Conservation (phyloP, 2,329 filamentous ascomycete species). For the Akanthomyces uredinophilus region DNA sequence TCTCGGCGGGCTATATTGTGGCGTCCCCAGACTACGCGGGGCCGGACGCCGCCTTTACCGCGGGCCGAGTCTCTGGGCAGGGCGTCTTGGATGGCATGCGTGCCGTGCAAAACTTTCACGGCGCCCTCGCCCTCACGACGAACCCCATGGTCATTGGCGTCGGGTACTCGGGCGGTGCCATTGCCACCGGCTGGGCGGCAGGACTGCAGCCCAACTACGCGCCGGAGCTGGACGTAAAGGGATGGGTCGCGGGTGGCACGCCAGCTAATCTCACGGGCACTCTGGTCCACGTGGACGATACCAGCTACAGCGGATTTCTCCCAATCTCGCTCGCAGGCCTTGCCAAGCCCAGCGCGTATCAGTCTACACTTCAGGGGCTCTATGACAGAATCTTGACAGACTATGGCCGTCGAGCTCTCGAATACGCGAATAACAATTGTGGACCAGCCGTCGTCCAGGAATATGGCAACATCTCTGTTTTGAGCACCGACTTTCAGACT, state of each 20-base stretch:
- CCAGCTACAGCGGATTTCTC: not conserved
- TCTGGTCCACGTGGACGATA: not conserved
- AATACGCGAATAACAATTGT: not conserved
- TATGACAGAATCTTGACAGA: not conserved
- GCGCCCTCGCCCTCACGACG: not conserved
- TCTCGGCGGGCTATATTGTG: not conserved
- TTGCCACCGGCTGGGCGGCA: slow-evolving; percentile 1
- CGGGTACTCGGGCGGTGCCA: slow-evolving; percentile 4
- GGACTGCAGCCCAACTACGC: not conserved
- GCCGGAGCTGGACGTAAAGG: not conserved
- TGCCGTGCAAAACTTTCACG: not conserved
- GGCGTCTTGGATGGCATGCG: not conserved
- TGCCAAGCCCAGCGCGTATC: not conserved
- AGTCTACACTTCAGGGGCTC: not conserved
- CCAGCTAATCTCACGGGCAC: not conserved
- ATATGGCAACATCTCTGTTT: not conserved
- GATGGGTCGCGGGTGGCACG: not conserved
- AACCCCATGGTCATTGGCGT: not conserved
- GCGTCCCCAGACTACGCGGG: slow-evolving; percentile 1
- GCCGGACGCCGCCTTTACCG: not conserved
- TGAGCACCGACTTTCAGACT: not conserved
- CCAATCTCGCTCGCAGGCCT: slow-evolving; percentile 28
- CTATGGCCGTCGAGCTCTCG: not conserved
- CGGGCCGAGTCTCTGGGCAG: not conserved
- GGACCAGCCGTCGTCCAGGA: not conserved